Base-by-base conservation (phyloP, 768 basidiomycete species). In the Cytidiella melzeri region DNA sequence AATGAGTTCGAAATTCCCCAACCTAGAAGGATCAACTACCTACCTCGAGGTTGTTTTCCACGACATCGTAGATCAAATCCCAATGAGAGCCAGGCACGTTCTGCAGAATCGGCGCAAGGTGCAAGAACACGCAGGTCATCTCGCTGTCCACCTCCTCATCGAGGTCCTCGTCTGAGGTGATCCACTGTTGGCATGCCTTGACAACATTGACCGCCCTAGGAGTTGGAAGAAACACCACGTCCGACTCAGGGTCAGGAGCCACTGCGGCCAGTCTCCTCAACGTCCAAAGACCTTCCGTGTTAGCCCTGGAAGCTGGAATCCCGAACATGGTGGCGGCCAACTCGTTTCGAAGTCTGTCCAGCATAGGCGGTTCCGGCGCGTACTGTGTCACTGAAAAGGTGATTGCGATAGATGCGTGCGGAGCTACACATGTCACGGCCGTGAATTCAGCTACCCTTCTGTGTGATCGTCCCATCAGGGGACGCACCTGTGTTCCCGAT, bases 21-120 rank as follows among this genome's bases (percentile, higher is more conserved):
- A 25, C 1, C 20, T 26, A 20, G 13, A 23, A 4, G 9, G 12
- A 2, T 18, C 12, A 21, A 37, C 24, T 5, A 58, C 75, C 39
- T 48, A 92, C 92, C 77, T 97, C 94, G 2, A 98, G 71, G 58
- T 88, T 90, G 51, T 74, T 87, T 64, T 95, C 93, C 11, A 95
- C 61, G 13, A 97, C 65, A 61, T 97, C 93, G 63, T 90, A 94
- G 4, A 93, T 80, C 27, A 93, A 77, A 43, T 91, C 87, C 96
- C 96, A 99, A 65, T 98, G 96, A 0, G 76, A 70, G 0, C 95
- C 96, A 12, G 81, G 72, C 1, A 95, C 74, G 60, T 81, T 87
- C 66, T 97, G 92, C 51, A 98, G 67, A 47, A 97, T 85, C 2
- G 94, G 93, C 1, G 83, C 89, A 1, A 97, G 71, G 48, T 85